Percentiles rank a stretch among this genome's conserved stretches.
Evolutionary conservation across 2,329 filamentous ascomycete genomes (phyloP).

Genomic region (Lachnum nothofagi): DNA sequence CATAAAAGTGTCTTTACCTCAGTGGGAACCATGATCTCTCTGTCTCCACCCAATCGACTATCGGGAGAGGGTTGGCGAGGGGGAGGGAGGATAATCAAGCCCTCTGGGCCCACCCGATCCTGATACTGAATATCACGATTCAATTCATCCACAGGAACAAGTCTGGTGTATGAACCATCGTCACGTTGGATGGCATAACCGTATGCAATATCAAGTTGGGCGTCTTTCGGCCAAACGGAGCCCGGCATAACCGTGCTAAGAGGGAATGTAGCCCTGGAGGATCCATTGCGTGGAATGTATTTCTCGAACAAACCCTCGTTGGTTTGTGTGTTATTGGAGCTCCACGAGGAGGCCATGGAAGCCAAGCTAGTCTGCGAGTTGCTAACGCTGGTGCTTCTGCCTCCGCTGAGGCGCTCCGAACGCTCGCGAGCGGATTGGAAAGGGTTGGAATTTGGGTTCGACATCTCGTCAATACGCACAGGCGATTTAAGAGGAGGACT

Average conservation of each 20-base stretch:
- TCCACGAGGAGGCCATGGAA: neutral
- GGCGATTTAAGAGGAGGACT: neutral
- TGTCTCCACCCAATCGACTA: neutral
- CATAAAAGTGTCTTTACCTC: too few relatives aligned
- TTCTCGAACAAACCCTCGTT: neutral
- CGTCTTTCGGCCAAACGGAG: conserved; percentile 13
- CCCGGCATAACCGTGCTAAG: conserved; percentile 24
- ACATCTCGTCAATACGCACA: neutral
- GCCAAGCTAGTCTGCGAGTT: neutral
- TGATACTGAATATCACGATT: conserved; percentile 36
- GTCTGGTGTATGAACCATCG: conserved; percentile 49
- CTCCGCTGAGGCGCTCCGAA: neutral
- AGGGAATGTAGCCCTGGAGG: conserved; percentile 6
- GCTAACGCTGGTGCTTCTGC: neutral
- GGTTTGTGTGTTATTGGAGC: neutral
- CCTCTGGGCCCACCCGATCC: conserved; percentile 24
- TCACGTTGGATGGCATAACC: conserved; percentile 51
- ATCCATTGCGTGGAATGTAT: neutral
- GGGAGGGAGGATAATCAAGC: conserved; percentile 29
- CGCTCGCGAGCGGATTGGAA: neutral
- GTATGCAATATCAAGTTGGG: conserved; percentile 32
- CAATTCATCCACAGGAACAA: conserved; percentile 52
- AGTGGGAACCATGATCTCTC: conserved; percentile 17
- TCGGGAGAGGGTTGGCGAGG: conserved; percentile 18
- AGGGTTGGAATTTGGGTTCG: neutral